Evolutionary conservation across 371 early-diverging fungal species (phyloP).

Genomic region (Actinomortierella wolfii): DNA sequence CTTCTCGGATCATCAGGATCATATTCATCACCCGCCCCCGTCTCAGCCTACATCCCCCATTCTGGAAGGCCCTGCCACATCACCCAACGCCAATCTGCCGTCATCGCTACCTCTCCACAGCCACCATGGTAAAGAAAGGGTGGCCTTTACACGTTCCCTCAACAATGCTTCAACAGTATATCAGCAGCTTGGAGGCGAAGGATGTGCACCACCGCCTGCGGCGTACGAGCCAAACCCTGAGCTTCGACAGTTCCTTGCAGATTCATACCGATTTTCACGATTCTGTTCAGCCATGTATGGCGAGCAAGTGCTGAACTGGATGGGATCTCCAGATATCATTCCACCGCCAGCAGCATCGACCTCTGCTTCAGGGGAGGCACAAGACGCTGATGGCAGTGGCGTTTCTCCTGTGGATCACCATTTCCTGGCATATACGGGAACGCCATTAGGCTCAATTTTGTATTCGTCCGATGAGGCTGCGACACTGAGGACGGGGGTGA

Average conservation of each 20-base stretch:
- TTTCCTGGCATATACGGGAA: slow-evolving; percentile 35
- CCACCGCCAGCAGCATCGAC: slow-evolving; percentile 10
- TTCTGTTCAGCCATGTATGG: slow-evolving; percentile 46
- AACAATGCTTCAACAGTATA: too few species aligned
- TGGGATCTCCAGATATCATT: slow-evolving; percentile 35
- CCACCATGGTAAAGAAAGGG: too few species aligned
- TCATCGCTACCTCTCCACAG: too few species aligned
- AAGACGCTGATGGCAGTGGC: background rate
- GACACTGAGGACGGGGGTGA: slow-evolving; percentile 7
- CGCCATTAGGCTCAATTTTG: slow-evolving; percentile 37
- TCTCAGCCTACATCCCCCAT: too few species aligned
- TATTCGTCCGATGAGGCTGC: slow-evolving; percentile 42
- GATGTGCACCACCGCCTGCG: too few species aligned
- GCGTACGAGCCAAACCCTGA: slow-evolving; percentile 25
- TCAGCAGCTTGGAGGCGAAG: too few species aligned
- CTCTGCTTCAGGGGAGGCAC: background rate
- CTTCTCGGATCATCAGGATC: too few species aligned
- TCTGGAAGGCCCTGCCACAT: too few species aligned
- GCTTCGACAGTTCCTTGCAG: slow-evolving; percentile 38
- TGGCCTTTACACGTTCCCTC: too few species aligned
- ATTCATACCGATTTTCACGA: slow-evolving; percentile 37
- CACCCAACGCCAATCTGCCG: too few species aligned
- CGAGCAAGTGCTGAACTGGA: slow-evolving; percentile 14
- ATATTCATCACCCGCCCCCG: too few species aligned
- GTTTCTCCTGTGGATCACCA: slow-evolving; percentile 17